A percentile compares a stretch with the other conserved stretches of the same genome.
Conservation (phyloP, 2,329 filamentous ascomycete species). For the Phaeoacremonium minimum region DNA sequence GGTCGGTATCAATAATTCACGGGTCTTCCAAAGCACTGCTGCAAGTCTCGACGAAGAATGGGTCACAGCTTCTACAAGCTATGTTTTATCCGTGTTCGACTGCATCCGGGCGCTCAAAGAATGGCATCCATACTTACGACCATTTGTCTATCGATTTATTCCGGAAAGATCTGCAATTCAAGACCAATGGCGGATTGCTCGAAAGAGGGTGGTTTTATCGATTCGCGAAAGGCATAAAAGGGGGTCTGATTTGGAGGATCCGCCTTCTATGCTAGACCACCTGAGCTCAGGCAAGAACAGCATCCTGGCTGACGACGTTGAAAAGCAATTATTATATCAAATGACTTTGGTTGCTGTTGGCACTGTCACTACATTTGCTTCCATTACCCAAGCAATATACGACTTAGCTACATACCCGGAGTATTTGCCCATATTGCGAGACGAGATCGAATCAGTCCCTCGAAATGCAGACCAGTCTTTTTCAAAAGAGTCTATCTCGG, state of each 20-base stretch:
- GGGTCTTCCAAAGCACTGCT: not conserved
- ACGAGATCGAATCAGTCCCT: conserved; percentile 37
- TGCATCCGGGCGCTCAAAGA: not conserved
- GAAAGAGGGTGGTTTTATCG: not conserved
- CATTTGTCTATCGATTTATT: not conserved
- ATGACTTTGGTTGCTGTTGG: not conserved
- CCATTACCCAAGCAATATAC: conserved; percentile 44
- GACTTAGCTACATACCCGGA: conserved; percentile 46
- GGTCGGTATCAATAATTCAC: not conserved
- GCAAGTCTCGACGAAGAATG: not conserved
- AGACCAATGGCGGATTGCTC: not conserved
- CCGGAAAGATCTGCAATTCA: not conserved
- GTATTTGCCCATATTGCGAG: conserved; percentile 42
- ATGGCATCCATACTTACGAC: not conserved
- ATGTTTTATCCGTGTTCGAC: not conserved
- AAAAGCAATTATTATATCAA: not conserved
- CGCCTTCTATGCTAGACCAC: not conserved
- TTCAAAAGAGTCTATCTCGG: not conserved
- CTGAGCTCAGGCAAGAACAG: not conserved
- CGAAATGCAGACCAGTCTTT: not conserved
- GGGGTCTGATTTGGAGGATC: not conserved
- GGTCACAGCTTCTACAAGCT: not conserved
- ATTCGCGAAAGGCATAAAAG: not conserved
- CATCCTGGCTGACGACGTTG: not conserved
- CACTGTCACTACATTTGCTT: not conserved